Percentiles rank a stretch among this genome's conserved stretches.
phyloP scores from a whole-genome alignment of 2,329 filamentous ascomycete genomes.

The Ophiosphaerella korrae region DNA sequence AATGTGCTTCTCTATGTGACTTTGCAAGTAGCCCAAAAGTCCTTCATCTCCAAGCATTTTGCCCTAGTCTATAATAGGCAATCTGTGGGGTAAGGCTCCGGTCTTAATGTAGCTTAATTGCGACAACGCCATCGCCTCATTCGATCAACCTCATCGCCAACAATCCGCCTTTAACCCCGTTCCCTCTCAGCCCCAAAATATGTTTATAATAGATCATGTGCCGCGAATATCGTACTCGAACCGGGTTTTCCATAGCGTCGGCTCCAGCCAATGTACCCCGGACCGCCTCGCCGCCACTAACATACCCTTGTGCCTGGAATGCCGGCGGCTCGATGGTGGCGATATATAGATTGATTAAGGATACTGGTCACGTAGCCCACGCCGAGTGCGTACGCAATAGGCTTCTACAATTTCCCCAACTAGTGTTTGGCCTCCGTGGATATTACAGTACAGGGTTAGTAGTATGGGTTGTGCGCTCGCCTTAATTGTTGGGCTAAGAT shows the following conservation, averaged over 20 bases:
- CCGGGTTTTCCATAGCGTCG: background rate
- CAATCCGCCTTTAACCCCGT: background rate
- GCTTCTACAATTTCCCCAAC: constrained; percentile 11
- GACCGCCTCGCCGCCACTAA: constrained; percentile 44
- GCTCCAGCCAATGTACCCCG: constrained; percentile 24
- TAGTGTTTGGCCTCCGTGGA: constrained; percentile 22
- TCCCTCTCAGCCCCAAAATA: background rate
- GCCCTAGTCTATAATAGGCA: too few species aligned
- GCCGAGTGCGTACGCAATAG: constrained; percentile 7
- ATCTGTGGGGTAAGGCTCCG: too few species aligned
- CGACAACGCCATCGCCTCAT: background rate
- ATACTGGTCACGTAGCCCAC: constrained; percentile 27
- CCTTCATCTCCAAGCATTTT: too few species aligned
- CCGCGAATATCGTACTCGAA: background rate
- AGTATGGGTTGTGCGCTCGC: constrained; percentile 12
- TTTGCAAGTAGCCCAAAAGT: too few species aligned
- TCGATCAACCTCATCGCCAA: background rate
- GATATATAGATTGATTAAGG: constrained; percentile 44
- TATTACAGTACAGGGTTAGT: constrained; percentile 24
- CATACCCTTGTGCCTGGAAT: constrained; percentile 22
- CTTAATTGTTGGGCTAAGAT: constrained; percentile 12
- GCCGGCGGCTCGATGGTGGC: constrained; percentile 36
- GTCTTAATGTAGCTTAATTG: constrained; percentile 12
- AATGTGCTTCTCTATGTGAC: too few species aligned
- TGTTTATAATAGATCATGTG: background rate